Evolutionary conservation across 1,284 basidiomycete species (phyloP).

Genomic region (Albatrellus sp.): DNA sequence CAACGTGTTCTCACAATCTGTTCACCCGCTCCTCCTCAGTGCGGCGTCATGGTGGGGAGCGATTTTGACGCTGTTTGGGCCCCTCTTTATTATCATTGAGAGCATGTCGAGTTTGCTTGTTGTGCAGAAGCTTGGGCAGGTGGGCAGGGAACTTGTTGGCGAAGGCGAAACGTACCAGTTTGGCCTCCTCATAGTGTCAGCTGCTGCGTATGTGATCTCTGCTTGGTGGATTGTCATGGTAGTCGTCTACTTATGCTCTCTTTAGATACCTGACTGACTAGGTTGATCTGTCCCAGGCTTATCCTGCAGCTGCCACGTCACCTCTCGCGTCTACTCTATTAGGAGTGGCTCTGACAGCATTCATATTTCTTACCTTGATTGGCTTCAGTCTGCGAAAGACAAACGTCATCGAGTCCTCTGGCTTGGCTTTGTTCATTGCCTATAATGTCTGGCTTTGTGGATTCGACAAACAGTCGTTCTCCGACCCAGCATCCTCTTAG

Average conservation of each 20-base stretch:
- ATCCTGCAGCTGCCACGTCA: conserved; percentile 68
- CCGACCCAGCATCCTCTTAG: conserved; percentile 66
- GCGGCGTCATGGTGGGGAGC: conserved; percentile 63
- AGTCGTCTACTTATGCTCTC: conserved; percentile 18
- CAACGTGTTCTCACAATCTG: conserved; percentile 59
- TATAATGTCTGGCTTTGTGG: conserved; percentile 81
- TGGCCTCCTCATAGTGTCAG: conserved; percentile 56
- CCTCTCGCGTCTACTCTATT: conserved; percentile 77
- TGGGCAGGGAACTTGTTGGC: conserved; percentile 56
- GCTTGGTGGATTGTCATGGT: conserved; percentile 75
- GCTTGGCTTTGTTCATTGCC: conserved; percentile 76
- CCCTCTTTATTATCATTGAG: conserved; percentile 72
- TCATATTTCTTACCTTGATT: conserved; percentile 82
- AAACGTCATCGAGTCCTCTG: conserved; percentile 86
- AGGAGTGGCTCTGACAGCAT: conserved; percentile 59
- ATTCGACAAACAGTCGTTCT: conserved; percentile 55
- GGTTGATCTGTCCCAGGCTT: conserved; percentile 33
- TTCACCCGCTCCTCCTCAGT: conserved; percentile 43
- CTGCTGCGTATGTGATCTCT: conserved; percentile 63
- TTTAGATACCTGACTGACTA: conserved; percentile 11
- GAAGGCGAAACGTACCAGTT: conserved; percentile 67
- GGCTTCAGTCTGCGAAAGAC: conserved; percentile 82
- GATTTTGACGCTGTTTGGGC: conserved; percentile 58
- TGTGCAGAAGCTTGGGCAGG: conserved; percentile 67
- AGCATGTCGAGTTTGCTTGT: conserved; percentile 74